Percentiles rank a stretch among this genome's conserved stretches.
Conservation (phyloP, 345 rosid species). For the Tarenaya hassleriana region DNA sequence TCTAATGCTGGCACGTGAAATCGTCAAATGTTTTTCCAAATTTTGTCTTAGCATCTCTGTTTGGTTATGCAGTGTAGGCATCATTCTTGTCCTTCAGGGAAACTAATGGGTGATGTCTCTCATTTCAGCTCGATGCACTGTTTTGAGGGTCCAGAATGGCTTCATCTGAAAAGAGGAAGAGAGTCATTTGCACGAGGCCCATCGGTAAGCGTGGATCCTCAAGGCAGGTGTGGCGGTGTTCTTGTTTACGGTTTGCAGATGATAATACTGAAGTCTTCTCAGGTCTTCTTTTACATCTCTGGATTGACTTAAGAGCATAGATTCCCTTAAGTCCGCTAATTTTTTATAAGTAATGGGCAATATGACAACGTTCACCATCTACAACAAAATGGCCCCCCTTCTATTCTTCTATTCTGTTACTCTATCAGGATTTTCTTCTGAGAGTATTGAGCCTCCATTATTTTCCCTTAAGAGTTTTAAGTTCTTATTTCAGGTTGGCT, state of each 20-base stretch:
- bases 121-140: conserved; percentile 92
- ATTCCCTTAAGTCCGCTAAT: neutral
- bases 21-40: too few species aligned
- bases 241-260: conserved; percentile 95
- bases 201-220: conserved; percentile 85
- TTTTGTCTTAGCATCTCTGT: too few species aligned
- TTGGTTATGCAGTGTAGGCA: conserved; percentile 4
- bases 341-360: neutral
- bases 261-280: conserved; percentile 90
- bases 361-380: neutral
- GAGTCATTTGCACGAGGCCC: conserved; percentile 89
- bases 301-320: conserved; percentile 8
- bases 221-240: conserved; percentile 91
- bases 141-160: conserved; percentile 96
- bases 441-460: conserved; percentile 6
- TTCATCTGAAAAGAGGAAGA: conserved; percentile 89
- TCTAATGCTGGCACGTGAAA: too few species aligned
- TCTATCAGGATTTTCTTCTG: neutral
- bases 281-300: conserved; percentile 50
- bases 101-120: conserved; percentile 20
- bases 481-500: conserved; percentile 48
- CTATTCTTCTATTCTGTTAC: neutral
- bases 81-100: neutral
- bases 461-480: conserved; percentile 10
- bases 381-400: neutral